These are phyloP conservation scores for Limtongozyma cylindracea DNA, from an alignment of 805 yeast genomes.

Conservation along the genomic window DNA sequence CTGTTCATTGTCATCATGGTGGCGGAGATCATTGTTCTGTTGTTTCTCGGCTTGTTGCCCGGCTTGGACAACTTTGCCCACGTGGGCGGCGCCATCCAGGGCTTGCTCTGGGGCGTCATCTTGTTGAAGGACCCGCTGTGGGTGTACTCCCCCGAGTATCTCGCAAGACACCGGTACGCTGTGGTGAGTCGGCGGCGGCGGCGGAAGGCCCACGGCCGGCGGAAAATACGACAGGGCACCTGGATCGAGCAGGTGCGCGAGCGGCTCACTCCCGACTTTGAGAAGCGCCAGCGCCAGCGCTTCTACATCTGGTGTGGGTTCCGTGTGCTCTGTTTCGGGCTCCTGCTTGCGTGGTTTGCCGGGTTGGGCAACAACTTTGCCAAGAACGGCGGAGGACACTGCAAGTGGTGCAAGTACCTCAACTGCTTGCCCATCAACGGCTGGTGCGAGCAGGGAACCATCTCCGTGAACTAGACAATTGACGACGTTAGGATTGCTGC, in stretches of 20 bases:
- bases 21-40: conserved; percentile 28
- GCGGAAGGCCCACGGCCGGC: conserved; percentile 10
- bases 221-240: conserved; percentile 13
- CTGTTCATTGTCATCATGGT: conserved; percentile 19
- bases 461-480: too few species aligned
- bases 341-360: conserved; percentile 21
- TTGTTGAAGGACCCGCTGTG: conserved; percentile 31
- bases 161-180: conserved; percentile 8
- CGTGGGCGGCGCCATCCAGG: conserved; percentile 50
- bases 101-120: conserved; percentile 21
- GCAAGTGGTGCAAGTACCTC: conserved; percentile 53
- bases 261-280: too few species aligned
- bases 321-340: conserved; percentile 21
- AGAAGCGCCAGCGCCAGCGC: conserved; percentile 25
- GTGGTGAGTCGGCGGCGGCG: conserved; percentile 7
- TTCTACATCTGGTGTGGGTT: conserved; percentile 16
- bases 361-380: conserved; percentile 4
- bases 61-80: conserved; percentile 58
- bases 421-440: conserved; percentile 45
- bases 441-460: conserved; percentile 46
- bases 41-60: conserved; percentile 42
- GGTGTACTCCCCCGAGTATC: conserved; percentile 12
- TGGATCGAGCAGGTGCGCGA: conserved; percentile 10
- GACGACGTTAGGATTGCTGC: too few species aligned
- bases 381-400: conserved; percentile 19